These are phyloP conservation scores for Umbelopsis sp. DNA, from an alignment of 192 early-diverging fungal species.

Conservation along the genomic window DNA sequence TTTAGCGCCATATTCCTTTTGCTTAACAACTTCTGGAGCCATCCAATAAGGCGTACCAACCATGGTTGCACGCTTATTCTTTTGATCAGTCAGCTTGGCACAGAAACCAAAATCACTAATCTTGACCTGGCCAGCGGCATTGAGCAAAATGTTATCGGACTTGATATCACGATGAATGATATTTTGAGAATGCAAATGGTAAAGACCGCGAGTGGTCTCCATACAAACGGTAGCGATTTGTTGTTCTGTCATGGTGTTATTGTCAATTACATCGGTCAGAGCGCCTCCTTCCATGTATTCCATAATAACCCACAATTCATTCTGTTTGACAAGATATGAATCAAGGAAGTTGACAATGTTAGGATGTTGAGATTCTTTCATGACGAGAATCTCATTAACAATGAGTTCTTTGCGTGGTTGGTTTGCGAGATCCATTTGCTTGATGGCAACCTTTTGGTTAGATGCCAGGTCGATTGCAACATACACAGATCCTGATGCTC, in stretches of 20 bases:
- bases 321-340: constrained; percentile 82
- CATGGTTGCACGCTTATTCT: constrained; percentile 86
- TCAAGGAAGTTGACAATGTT: constrained; percentile 99
- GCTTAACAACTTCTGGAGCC: constrained; percentile 85
- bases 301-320: constrained; percentile 98
- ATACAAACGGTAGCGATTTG: constrained; percentile 95
- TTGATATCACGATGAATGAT: constrained; percentile 95
- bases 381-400: constrained; percentile 91
- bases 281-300: constrained; percentile 99
- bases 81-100: constrained; percentile 83
- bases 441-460: constrained; percentile 86
- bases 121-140: constrained; percentile 83
- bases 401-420: constrained; percentile 92
- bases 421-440: constrained; percentile 87
- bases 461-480: constrained; percentile 77
- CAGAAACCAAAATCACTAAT: constrained; percentile 95
- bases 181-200: constrained; percentile 77
- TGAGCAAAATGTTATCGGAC: constrained; percentile 85
- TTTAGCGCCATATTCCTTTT: constrained; percentile 78
- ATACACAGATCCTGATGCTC: constrained; percentile 97
- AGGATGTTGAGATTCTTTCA: constrained; percentile 91
- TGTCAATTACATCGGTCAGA: constrained; percentile 97
- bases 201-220: constrained; percentile 85
- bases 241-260: constrained; percentile 88
- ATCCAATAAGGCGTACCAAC: constrained; percentile 92